phyloP scores from a whole-genome alignment of 306 rosid species.

The Canavalia gladiata region DNA sequence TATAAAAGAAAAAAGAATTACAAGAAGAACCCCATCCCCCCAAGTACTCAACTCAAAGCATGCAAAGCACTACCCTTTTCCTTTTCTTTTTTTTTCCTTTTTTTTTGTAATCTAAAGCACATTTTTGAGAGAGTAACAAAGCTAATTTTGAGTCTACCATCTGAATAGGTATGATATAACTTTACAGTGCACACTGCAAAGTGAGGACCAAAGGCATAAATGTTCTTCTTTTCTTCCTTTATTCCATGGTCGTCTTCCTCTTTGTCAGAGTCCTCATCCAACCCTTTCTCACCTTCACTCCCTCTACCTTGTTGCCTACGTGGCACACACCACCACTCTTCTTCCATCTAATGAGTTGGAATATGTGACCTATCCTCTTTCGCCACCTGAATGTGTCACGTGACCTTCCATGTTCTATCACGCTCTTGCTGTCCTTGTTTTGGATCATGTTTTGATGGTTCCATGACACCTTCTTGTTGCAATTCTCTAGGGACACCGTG shows the following conservation, averaged over 20 bases:
- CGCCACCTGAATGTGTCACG: constrained; percentile 87
- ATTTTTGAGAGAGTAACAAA: constrained; percentile 60
- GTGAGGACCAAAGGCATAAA: constrained; percentile 18
- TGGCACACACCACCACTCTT: constrained; percentile 77
- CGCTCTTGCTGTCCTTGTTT: constrained; percentile 66
- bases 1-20: constrained; percentile 21
- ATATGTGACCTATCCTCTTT: constrained; percentile 87
- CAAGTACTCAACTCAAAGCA: constrained; percentile 46
- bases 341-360: constrained; percentile 89
- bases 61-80: constrained; percentile 46
- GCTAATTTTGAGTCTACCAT: constrained; percentile 66
- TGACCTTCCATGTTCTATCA: constrained; percentile 86
- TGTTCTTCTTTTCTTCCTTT: constrained; percentile 34
- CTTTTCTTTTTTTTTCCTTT: not conserved
- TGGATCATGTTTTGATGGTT: constrained; percentile 49
- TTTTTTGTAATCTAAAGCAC: constrained; percentile 49
- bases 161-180: constrained; percentile 51
- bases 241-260: constrained; percentile 75
- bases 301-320: constrained; percentile 77
- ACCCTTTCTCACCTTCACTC: constrained; percentile 81
- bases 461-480: constrained; percentile 69
- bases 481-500: constrained; percentile 69
- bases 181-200: constrained; percentile 60
- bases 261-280: constrained; percentile 91
- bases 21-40: constrained; percentile 49